Evolutionary conservation across 345 rosid genomes (phyloP), one percentile per base, ranked within the genome.

Genomic region (Bruguiera sexangula): DNA sequence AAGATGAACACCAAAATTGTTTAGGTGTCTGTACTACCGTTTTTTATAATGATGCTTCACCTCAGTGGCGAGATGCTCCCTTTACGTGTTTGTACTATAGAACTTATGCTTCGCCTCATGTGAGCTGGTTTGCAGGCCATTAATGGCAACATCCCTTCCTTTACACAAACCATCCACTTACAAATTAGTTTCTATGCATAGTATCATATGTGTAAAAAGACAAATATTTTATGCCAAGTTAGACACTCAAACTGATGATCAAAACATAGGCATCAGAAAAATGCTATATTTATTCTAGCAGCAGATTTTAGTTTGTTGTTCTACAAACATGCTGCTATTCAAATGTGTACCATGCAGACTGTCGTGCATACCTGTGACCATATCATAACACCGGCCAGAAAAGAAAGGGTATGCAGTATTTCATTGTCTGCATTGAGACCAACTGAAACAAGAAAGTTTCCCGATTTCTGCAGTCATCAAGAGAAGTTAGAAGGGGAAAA

Each of bases 371-470:
- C 98, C 96, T 96, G 97, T 76, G 99, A 96, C 98, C 98, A 92
- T 74, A 83, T 82, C 90, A 84, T 87, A 60, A 92, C 80, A 79
- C 96, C 98, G 78, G 92, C 97, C 84, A 92, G 77, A 77, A 96
- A 96, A 20, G 98, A 79, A 68, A 96, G 96, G 57, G 97, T 96
- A 69, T 92, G 97, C 36, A 86, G 65, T 74, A 96, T 88, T 80
- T 92, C 99, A 80, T 89, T 92, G 80, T 92, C 97, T 36, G 85
- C 80, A 66, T 86, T 70, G 24, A 96, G 87, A 59, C 98, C 97
- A 76, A 80, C 53, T 61, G 71, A 70, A 27, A 83, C 81, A 63
- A 96, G 83, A 85, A 88, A 83, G 70, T 69, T 80, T 67, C 88
- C 97, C 59, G 93, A 86, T 77, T 85, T 82, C 99, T 96, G 85